phyloP scores from a whole-genome alignment of 192 early-diverging fungal genomes.

The Fimicolochytrium jonesii region DNA sequence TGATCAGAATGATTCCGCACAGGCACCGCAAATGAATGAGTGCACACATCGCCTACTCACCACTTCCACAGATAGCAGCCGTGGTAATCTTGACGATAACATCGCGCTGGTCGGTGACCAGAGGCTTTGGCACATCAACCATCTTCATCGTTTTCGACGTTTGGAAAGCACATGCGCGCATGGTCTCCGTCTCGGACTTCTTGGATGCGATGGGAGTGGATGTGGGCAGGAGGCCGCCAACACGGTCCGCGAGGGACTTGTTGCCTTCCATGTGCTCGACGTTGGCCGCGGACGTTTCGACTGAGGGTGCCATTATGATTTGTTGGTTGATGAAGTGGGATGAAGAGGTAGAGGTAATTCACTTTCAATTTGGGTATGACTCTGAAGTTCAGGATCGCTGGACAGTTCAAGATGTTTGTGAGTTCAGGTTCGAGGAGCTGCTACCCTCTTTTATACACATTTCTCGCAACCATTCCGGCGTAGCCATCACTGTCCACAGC shows the following conservation, averaged over 20 bases:
- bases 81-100: conserved; percentile 41
- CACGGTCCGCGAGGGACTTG: background rate
- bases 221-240: background rate
- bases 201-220: background rate
- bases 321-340: too few species aligned
- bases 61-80: conserved; percentile 47
- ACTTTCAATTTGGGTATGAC: too few species aligned
- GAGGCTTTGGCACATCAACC: conserved; percentile 17
- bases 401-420: too few species aligned
- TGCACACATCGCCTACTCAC: conserved; percentile 45
- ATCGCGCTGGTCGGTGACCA: conserved; percentile 38
- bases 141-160: background rate
- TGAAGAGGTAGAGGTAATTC: too few species aligned
- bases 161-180: conserved; percentile 2
- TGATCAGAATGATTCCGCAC: conserved; percentile 1
- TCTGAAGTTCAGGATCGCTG: too few species aligned
- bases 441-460: too few species aligned
- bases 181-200: conserved; percentile 2
- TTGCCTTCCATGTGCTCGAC: conserved; percentile 6
- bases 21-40: too few species aligned
- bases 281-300: too few species aligned
- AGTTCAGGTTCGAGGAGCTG: too few species aligned
- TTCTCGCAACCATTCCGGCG: too few species aligned
- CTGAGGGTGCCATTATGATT: too few species aligned
- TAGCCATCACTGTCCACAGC: too few species aligned